Evolutionary conservation across 345 rosid genomes (phyloP).

Genomic region (Gossypium stocksii): DNA sequence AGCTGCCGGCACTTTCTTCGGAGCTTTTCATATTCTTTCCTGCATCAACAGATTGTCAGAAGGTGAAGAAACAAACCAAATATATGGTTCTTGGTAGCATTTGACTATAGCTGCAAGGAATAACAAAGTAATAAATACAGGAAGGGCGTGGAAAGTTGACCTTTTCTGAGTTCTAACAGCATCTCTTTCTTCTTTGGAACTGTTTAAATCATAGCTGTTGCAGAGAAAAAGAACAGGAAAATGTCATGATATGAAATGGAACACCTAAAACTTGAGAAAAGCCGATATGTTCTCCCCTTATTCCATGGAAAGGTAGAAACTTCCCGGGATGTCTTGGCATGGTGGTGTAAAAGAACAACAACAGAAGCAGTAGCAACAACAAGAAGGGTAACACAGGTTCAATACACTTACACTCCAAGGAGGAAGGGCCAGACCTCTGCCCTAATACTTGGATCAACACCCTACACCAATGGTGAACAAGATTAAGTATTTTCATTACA

Average conservation of each 20-base stretch:
- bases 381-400: conserved; percentile 8
- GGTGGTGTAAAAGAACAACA: neutral
- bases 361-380: neutral
- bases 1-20: conserved; percentile 65
- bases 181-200: conserved; percentile 75
- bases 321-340: neutral
- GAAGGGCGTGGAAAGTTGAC: conserved; percentile 27
- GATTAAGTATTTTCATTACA: conserved; percentile 14
- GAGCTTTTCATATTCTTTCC: conserved; percentile 79
- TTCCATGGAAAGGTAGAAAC: neutral
- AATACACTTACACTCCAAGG: conserved; percentile 85
- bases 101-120: conserved; percentile 5
- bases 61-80: conserved; percentile 8
- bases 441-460: conserved; percentile 83
- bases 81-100: neutral
- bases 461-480: conserved; percentile 40
- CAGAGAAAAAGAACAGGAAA: neutral
- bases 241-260: conserved; percentile 1
- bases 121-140: conserved; percentile 1
- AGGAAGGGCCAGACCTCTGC: conserved; percentile 96
- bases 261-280: neutral
- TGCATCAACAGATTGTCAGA: conserved; percentile 29
- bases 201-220: conserved; percentile 71
- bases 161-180: conserved; percentile 57
- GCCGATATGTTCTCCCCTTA: neutral